Evolutionary conservation across 2,329 filamentous ascomycete genomes (phyloP).

Genomic region (Myriosclerotinia duriaeana): DNA sequence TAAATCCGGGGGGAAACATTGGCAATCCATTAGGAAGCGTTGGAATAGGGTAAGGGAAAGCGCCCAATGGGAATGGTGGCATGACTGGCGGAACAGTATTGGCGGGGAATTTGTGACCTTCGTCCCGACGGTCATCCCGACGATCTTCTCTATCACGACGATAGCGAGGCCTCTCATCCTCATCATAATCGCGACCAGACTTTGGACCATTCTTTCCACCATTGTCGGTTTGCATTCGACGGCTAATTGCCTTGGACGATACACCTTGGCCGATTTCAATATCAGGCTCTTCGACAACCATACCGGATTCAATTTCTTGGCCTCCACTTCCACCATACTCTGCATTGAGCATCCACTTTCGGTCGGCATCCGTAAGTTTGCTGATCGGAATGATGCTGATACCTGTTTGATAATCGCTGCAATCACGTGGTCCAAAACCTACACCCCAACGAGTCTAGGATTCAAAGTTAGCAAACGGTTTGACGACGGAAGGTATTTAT

Average conservation of each 20-base stretch:
- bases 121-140: constrained; percentile 26
- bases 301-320: constrained; percentile 71
- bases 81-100: constrained; percentile 35
- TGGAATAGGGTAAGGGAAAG: constrained; percentile 45
- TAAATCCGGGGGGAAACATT: constrained; percentile 50
- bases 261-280: constrained; percentile 98
- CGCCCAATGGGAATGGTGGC: constrained; percentile 27
- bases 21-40: constrained; percentile 52
- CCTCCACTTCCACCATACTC: constrained; percentile 93
- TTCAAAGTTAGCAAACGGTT: constrained; percentile 18
- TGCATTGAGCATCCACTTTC: constrained; percentile 94
- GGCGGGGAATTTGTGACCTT: constrained; percentile 27
- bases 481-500: not conserved
- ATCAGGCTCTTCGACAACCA: constrained; percentile 94
- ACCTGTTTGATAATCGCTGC: constrained; percentile 90
- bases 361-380: constrained; percentile 90
- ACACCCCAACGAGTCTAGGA: constrained; percentile 90
- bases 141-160: constrained; percentile 29
- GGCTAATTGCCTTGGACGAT: constrained; percentile 81
- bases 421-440: constrained; percentile 93
- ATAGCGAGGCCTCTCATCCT: constrained; percentile 36
- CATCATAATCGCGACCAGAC: constrained; percentile 45
- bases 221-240: constrained; percentile 68
- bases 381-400: constrained; percentile 91
- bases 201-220: constrained; percentile 64